Conservation (phyloP, 2,329 filamentous ascomycete species). For the Fusarium decemcellulare region DNA sequence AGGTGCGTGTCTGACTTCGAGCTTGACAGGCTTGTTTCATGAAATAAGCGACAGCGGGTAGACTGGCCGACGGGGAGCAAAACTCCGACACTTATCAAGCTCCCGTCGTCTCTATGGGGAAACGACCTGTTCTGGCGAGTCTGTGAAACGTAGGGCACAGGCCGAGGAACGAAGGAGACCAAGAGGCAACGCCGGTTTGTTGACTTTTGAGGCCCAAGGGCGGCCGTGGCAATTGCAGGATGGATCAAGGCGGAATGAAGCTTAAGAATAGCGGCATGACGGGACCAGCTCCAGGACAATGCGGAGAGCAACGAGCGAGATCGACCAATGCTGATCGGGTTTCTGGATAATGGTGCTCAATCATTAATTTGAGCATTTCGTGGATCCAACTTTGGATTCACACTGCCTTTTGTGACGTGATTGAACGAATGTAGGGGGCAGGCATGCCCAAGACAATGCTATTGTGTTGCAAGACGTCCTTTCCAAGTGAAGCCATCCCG, state of each 20-base stretch:
- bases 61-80: slow-evolving; percentile 23
- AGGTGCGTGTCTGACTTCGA: slow-evolving; percentile 48
- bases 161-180: slow-evolving; percentile 25
- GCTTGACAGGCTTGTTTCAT: slow-evolving; percentile 43
- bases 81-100: slow-evolving; percentile 30
- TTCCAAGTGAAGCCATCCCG: not conserved
- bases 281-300: slow-evolving; percentile 12
- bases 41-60: slow-evolving; percentile 33
- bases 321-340: not conserved
- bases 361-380: too few species aligned
- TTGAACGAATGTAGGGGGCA: too few species aligned
- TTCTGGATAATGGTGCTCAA: too few species aligned
- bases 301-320: not conserved
- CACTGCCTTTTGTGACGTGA: too few species aligned
- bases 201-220: slow-evolving; percentile 7
- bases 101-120: slow-evolving; percentile 28
- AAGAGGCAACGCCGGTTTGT: slow-evolving; percentile 26
- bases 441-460: not conserved
- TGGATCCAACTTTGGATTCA: not conserved
- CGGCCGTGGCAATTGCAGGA: not conserved
- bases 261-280: not conserved
- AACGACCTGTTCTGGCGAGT: slow-evolving; percentile 31
- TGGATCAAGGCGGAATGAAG: slow-evolving; percentile 20
- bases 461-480: slow-evolving; percentile 1
- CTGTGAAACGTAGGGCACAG: slow-evolving; percentile 36